These are phyloP conservation scores for Penicillium sp. DNA, from an alignment of 2,329 filamentous ascomycete genomes.

Conservation along the genomic window DNA sequence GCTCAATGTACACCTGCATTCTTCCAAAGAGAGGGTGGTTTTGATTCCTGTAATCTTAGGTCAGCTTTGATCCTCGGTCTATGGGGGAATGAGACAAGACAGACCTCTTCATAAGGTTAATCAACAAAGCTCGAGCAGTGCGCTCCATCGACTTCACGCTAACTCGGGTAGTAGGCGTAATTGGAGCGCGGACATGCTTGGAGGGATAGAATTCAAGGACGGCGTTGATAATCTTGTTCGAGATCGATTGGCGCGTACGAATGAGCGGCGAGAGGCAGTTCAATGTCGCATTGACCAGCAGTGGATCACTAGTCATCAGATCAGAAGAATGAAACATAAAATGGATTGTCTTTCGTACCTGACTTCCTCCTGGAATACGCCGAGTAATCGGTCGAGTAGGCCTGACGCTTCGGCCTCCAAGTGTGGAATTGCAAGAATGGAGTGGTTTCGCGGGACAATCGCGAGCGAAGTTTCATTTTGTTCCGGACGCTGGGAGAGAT, in stretches of 20 bases:
- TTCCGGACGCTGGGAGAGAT: conserved; percentile 58
- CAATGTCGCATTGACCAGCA: conserved; percentile 85
- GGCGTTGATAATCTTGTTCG: conserved; percentile 80
- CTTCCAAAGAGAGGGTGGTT: conserved; percentile 71
- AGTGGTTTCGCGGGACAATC: conserved; percentile 79
- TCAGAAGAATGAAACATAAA: conserved; percentile 2
- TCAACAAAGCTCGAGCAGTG: conserved; percentile 77
- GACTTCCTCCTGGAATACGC: conserved; percentile 79
- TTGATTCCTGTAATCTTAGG: conserved; percentile 61
- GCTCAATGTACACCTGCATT: conserved; percentile 84
- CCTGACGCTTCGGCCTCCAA: conserved; percentile 93
- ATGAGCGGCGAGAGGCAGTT: conserved; percentile 84
- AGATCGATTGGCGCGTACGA: conserved; percentile 74
- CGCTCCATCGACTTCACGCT: conserved; percentile 92
- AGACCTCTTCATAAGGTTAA: conserved; percentile 78
- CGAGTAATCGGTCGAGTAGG: conserved; percentile 81
- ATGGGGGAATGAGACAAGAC: conserved; percentile 16
- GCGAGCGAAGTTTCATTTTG: conserved; percentile 81
- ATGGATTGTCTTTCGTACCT: conserved; percentile 54
- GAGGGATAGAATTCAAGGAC: conserved; percentile 90
- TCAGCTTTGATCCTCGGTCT: conserved; percentile 18
- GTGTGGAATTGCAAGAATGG: conserved; percentile 72
- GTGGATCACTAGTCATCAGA: conserved; percentile 64
- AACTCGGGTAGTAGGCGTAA: conserved; percentile 77
- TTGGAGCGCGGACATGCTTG: conserved; percentile 70